Evolutionary conservation across 2,329 filamentous ascomycete species (phyloP).

Genomic region (Triangularia setosa): DNA sequence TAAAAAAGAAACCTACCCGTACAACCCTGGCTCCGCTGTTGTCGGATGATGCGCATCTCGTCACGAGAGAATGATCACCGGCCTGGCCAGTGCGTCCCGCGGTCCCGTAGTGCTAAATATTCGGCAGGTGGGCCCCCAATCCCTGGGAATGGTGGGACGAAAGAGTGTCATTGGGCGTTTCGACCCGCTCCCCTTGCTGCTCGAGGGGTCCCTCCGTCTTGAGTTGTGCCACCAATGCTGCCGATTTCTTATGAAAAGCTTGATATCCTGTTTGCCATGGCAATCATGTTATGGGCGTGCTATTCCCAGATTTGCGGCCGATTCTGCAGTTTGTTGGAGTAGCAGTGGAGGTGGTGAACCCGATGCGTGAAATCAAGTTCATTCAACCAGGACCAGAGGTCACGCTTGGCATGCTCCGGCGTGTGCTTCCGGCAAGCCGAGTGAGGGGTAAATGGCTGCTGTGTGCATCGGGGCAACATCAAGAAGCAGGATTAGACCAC

Average conservation of each 20-base stretch:
- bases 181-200: background rate
- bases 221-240: background rate
- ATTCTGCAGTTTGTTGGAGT: background rate
- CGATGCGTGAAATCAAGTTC: background rate
- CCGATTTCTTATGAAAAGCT: background rate
- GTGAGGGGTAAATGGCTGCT: background rate
- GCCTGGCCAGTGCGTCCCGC: conserved; percentile 23
- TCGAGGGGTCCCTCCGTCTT: background rate
- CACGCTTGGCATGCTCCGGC: background rate
- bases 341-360: background rate
- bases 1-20: background rate
- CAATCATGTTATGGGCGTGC: background rate
- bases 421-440: background rate
- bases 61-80: conserved; percentile 12
- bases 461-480: background rate
- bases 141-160: background rate
- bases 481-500: background rate
- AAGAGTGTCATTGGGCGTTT: background rate
- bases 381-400: background rate
- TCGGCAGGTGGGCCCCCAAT: conserved; percentile 4
- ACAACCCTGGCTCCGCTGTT: background rate
- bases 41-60: conserved; percentile 11
- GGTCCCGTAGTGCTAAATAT: conserved; percentile 4
- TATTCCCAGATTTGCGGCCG: background rate
- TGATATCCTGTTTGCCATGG: background rate